Base-by-base conservation (phyloP, 2,329 filamentous ascomycete genomes). In the Ceratocystis destructans region DNA sequence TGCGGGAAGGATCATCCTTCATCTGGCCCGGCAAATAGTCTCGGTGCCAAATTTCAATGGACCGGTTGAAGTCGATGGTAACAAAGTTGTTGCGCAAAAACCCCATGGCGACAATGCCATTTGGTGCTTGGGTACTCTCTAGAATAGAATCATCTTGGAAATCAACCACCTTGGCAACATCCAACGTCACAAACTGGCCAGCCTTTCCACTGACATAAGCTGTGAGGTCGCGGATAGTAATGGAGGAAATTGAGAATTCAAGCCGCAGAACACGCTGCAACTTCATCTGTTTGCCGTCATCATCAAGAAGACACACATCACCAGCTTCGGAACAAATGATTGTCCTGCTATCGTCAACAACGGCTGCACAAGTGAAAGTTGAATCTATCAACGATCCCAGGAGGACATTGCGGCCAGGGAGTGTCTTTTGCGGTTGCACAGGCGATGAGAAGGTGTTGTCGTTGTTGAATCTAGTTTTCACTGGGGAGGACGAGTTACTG, bases 271-370 rank as follows among this genome's bases (percentile, higher is more conserved):
- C 79, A 67, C 85, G 84, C 55, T 80, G 79, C 61, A 96, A 78
- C 70, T 85, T 89, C 74, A 88, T 87, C 69, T 85, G 83, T 69
- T 86, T 86, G 64, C 83, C 85, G 41, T 82, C 83, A 70, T 96
- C 89, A 69, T 96, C 88, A 41, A 96, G 79, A 37, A 96, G 78
- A 74, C 93, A 97, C n/a, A 99, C 79, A 72, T 95, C 88, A 33
- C 94, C 94, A 67, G 85, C 83, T 72, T 96, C 92, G 2, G 93
- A 89, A 76, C 90, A 94, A 53, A 97, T 79, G 50, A 97, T 82
- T 20, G 91, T 87, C 71, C 86, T 88, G 53, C 82, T 82, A 45
- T 89, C 84, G 46, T 88, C 86, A 44, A 96, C 82, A 17, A 83
- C 79, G 17, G 86, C 83, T 4, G 90, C 85, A 69, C 88, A 90